Conservation (phyloP, 2,329 filamentous ascomycete species). For the Coniochaeta sp. region DNA sequence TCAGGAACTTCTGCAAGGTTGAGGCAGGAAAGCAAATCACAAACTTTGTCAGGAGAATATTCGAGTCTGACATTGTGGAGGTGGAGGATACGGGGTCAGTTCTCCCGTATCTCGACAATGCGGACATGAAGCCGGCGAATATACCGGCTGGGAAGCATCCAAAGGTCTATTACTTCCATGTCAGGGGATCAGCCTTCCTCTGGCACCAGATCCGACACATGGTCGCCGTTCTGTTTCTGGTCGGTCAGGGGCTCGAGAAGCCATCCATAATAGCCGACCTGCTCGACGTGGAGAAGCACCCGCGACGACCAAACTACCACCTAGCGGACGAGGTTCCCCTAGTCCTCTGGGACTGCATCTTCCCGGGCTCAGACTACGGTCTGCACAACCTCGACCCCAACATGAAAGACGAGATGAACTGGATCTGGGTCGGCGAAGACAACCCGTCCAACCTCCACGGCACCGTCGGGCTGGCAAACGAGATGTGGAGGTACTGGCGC, state of each 20-base stretch:
- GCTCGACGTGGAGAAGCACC: slow-evolving; percentile 63
- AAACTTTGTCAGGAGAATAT: slow-evolving; percentile 74
- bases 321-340: slow-evolving; percentile 88
- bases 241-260: slow-evolving; percentile 79
- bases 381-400: slow-evolving; percentile 23
- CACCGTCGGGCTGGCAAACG: slow-evolving; percentile 58
- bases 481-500: slow-evolving; percentile 78
- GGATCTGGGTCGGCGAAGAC: slow-evolving; percentile 72
- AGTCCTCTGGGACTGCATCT: slow-evolving; percentile 94
- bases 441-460: slow-evolving; percentile 53
- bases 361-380: slow-evolving; percentile 47
- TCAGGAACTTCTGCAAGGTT: slow-evolving; percentile 94
- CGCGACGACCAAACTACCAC: slow-evolving; percentile 74
- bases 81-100: slow-evolving; percentile 47
- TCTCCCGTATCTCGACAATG: slow-evolving; percentile 44
- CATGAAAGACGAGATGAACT: slow-evolving; percentile 55
- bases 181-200: slow-evolving; percentile 86
- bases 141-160: slow-evolving; percentile 24
- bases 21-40: slow-evolving; percentile 84
- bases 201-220: slow-evolving; percentile 98
- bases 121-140: slow-evolving; percentile 33
- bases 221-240: slow-evolving; percentile 83
- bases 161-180: slow-evolving; percentile 79
- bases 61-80: slow-evolving; percentile 69
- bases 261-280: slow-evolving; percentile 67